A percentile compares a stretch with the other conserved stretches of the same genome.
Conservation (phyloP, 2,329 filamentous ascomycete species). For the Pseudogymnoascus pannorum region DNA sequence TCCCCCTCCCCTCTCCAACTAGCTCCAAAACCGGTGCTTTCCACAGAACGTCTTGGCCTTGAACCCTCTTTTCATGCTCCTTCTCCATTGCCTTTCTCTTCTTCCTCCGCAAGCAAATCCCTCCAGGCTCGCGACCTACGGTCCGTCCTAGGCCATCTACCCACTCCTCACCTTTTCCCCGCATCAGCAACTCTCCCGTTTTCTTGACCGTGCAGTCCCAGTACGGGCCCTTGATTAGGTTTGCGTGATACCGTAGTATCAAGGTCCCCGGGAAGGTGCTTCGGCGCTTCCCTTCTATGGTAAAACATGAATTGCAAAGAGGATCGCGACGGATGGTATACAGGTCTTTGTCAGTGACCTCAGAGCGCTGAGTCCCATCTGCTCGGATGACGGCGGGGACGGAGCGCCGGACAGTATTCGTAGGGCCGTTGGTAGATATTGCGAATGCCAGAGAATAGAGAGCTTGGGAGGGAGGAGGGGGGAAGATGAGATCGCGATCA, state of each 20-base stretch:
- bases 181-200: background rate
- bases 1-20: background rate
- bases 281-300: background rate
- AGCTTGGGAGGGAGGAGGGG: slow-evolving; percentile 4
- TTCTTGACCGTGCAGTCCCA: slow-evolving; percentile 8
- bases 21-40: background rate
- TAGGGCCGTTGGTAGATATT: background rate
- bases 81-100: slow-evolving; percentile 8
- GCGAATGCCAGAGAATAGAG: slow-evolving; percentile 2
- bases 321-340: background rate
- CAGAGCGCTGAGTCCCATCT: background rate
- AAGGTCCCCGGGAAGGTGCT: slow-evolving; percentile 3
- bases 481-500: slow-evolving; percentile 4
- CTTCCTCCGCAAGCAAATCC: background rate
- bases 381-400: background rate
- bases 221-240: background rate
- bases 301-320: background rate
- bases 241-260: background rate
- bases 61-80: background rate
- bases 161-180: slow-evolving; percentile 1
- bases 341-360: slow-evolving; percentile 4
- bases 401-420: slow-evolving; percentile 2
- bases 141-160: slow-evolving; percentile 5
- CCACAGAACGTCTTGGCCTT: background rate
- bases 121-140: background rate